phyloP scores from a whole-genome alignment of 805 yeast genomes.

The Barnettozyma siamensis region DNA sequence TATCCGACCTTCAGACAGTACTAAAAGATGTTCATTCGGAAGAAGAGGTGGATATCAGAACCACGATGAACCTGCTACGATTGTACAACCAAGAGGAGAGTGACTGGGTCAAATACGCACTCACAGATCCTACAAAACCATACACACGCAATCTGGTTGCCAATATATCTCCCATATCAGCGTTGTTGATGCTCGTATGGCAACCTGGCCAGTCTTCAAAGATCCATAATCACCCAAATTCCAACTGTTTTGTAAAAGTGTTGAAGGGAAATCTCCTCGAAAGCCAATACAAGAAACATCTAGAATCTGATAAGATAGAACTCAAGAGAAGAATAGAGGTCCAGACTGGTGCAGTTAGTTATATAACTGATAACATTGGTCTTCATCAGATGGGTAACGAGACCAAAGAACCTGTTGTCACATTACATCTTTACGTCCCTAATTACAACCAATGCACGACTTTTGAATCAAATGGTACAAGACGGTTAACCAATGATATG shows the following conservation, averaged over 20 bases:
- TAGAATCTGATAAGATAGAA: not conserved
- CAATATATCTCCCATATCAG: slow-evolving; percentile 38
- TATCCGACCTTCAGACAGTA: slow-evolving; percentile 4
- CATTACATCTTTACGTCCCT: slow-evolving; percentile 44
- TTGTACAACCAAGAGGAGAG: slow-evolving; percentile 30
- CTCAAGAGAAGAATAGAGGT: slow-evolving; percentile 9
- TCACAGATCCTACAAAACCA: slow-evolving; percentile 30
- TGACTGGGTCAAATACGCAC: slow-evolving; percentile 39
- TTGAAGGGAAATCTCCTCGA: slow-evolving; percentile 27
- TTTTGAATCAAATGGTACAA: slow-evolving; percentile 6
- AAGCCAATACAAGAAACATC: slow-evolving; percentile 8
- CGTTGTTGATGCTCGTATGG: slow-evolving; percentile 40
- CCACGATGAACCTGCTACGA: slow-evolving; percentile 12
- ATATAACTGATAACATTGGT: slow-evolving; percentile 42
- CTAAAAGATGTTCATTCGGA: slow-evolving; percentile 1
- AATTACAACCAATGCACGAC: slow-evolving; percentile 2
- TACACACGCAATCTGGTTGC: slow-evolving; percentile 35
- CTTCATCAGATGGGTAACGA: slow-evolving; percentile 39
- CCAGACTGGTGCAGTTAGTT: slow-evolving; percentile 34
- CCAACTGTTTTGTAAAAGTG: slow-evolving; percentile 44
- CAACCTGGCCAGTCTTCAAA: slow-evolving; percentile 39
- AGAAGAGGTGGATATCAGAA: slow-evolving; percentile 8
- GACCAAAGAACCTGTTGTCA: slow-evolving; percentile 28
- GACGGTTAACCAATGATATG: not conserved
- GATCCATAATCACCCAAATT: slow-evolving; percentile 44